A percentile compares a stretch with the other conserved stretches of the same genome.
Evolutionary conservation across 1,284 basidiomycete genomes (phyloP).

Genomic region (Rugiboletus extremiorientalis): DNA sequence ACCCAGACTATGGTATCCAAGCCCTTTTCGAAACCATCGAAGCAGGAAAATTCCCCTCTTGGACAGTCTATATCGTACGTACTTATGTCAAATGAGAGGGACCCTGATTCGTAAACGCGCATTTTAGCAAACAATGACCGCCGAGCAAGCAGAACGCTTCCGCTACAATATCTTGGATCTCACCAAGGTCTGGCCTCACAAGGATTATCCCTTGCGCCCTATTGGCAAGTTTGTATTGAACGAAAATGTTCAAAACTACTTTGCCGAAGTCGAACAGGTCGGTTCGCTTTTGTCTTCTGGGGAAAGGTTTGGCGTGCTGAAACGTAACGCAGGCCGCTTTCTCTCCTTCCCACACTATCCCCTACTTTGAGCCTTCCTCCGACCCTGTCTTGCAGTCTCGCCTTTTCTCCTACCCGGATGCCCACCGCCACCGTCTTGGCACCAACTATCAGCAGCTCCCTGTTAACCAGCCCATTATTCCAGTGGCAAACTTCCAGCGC

Average conservation of each 20-base stretch:
- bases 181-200: conserved; percentile 88
- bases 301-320: conserved; percentile 13
- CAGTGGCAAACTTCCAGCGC: conserved; percentile 86
- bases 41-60: conserved; percentile 70
- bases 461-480: conserved; percentile 77
- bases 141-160: conserved; percentile 87
- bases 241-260: conserved; percentile 85
- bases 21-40: conserved; percentile 82
- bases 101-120: conserved; percentile 11
- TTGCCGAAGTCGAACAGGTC: conserved; percentile 85
- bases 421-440: conserved; percentile 87
- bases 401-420: conserved; percentile 94
- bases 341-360: conserved; percentile 82
- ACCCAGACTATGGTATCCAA: conserved; percentile 82
- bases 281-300: conserved; percentile 14
- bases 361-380: conserved; percentile 84
- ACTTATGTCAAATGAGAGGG: not conserved
- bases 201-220: conserved; percentile 82
- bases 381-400: conserved; percentile 93
- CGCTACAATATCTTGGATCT: conserved; percentile 88
- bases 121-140: conserved; percentile 83
- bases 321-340: conserved; percentile 62
- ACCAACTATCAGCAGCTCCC: conserved; percentile 89
- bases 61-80: conserved; percentile 75
- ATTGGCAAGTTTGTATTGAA: conserved; percentile 87